Conservation (phyloP, 345 rosid species). For the Cardamine resedifolia region DNA sequence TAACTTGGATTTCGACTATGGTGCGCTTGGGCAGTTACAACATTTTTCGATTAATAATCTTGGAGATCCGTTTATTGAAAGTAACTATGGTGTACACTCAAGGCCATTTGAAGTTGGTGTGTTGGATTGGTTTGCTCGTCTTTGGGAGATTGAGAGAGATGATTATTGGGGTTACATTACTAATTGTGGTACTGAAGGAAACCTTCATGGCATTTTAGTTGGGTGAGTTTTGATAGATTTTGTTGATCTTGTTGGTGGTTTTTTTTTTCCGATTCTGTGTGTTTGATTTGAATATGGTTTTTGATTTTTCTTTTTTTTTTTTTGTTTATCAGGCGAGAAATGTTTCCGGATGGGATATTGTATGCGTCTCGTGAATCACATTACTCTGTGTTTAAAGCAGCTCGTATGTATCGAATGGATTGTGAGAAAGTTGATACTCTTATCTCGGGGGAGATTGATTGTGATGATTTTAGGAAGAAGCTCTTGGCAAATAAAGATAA, state of each 20-base stretch:
- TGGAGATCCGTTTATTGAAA: conserved; percentile 97
- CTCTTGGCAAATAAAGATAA: conserved; percentile 81
- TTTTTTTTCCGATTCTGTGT: not conserved
- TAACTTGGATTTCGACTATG: conserved; percentile 94
- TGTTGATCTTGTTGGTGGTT: not conserved
- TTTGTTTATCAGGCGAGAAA: conserved; percentile 65
- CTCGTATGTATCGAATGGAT: conserved; percentile 94
- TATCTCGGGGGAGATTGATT: conserved; percentile 87
- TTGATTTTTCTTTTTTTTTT: too few species aligned
- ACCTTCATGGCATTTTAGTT: conserved; percentile 96
- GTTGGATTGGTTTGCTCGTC: conserved; percentile 97
- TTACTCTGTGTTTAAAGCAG: conserved; percentile 94
- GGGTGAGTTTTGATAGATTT: conserved; percentile 48
- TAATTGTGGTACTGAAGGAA: conserved; percentile 98
- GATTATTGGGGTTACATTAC: conserved; percentile 99
- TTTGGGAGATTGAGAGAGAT: conserved; percentile 94
- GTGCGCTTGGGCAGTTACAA: conserved; percentile 88
- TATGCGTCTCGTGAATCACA: conserved; percentile 88
- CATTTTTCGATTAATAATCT: conserved; percentile 97
- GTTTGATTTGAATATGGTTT: not conserved
- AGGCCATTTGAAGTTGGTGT: conserved; percentile 99
- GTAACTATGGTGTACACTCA: conserved; percentile 98
- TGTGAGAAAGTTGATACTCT: conserved; percentile 73
- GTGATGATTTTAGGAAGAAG: conserved; percentile 61
- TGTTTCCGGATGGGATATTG: conserved; percentile 85